Percentiles rank a stretch among this genome's conserved stretches.
Conservation (phyloP, 2,329 filamentous ascomycete genomes). For the Alternaria arbusti region DNA sequence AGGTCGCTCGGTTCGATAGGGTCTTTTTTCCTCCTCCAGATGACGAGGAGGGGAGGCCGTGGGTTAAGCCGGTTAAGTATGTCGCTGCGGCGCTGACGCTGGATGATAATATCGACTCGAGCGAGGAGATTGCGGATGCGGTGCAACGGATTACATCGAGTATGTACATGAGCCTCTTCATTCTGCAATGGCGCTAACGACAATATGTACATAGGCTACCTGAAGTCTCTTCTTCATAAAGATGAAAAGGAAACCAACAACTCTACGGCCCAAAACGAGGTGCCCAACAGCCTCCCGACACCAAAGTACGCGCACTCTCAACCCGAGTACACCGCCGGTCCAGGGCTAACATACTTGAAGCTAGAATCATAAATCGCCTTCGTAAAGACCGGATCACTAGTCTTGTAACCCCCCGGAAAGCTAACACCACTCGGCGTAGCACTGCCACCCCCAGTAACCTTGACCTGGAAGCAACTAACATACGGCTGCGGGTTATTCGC, state of each 20-base stretch:
- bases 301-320: constrained; percentile 12
- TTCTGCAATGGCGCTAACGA: neutral
- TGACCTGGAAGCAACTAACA: constrained; percentile 48
- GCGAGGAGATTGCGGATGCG: neutral
- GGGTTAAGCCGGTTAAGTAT: neutral
- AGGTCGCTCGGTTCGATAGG: neutral
- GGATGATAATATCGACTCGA: neutral
- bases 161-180: neutral
- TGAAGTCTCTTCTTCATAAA: neutral
- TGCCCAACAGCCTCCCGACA: neutral
- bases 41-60: neutral
- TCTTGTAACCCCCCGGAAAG: constrained; percentile 46
- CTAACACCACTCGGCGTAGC: constrained; percentile 41
- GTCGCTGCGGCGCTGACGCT: neutral
- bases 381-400: constrained; percentile 40
- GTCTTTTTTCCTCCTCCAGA: neutral
- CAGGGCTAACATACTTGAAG: constrained; percentile 46
- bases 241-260: neutral
- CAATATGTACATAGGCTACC: neutral
- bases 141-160: neutral
- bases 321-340: constrained; percentile 42
- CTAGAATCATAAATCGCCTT: constrained; percentile 43
- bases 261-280: neutral
- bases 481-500: constrained; percentile 42
- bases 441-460: constrained; percentile 44